Base-by-base conservation (phyloP, 2,329 filamentous ascomycete genomes). In the Talaromyces islandicus region DNA sequence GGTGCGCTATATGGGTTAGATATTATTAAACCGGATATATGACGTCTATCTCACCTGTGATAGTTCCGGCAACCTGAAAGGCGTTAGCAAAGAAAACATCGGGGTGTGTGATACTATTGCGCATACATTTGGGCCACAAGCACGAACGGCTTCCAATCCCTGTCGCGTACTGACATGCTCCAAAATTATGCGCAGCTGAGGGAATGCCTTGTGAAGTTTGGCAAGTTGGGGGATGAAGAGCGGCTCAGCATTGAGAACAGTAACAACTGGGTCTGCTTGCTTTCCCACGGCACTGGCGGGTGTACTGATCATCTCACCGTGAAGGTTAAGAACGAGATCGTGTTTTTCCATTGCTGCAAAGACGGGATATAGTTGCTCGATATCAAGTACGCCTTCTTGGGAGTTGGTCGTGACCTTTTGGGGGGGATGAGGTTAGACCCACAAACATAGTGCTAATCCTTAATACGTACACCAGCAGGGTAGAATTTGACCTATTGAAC, bases 101-200 rank as follows among this genome's bases (percentile, higher is more conserved):
- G 2, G 7, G 12, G 30, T n/a, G n/a, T 30, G 7, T 10, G 6
- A 4, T 12, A 10, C 29, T 27, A 14, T 56, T 14, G 35, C 12
- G 57, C 57, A 48, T 53, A 63, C 93, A 3, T 84, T 89, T 19
- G 87, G 83, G 0, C 91, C 91, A 69, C 91, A 95, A 14, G 84
- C 79, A 64, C 83, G 82, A 38, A 97, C 92, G 0, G 91, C 87
- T 64, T 89, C 85, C 4, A 96, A 80, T 0, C 92, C 92, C 0
- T 89, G 90, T 1, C 86, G 87, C 0, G 91, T 95, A 11, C 91
- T 92, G 80, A 91, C 95, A 77, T 97, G 92, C 78, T 97, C 90
- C 53, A 94, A 74, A 48, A 90, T 73, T 48, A 77, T 77, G 17
- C 74, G 72, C 46, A 77, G 69, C 57, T 74, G 75, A 24, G 93